Evolutionary conservation across 495 filamentous ascomycete species (phyloP), one percentile per base, ranked within the genome.

Genomic region (Xylona heveae): DNA sequence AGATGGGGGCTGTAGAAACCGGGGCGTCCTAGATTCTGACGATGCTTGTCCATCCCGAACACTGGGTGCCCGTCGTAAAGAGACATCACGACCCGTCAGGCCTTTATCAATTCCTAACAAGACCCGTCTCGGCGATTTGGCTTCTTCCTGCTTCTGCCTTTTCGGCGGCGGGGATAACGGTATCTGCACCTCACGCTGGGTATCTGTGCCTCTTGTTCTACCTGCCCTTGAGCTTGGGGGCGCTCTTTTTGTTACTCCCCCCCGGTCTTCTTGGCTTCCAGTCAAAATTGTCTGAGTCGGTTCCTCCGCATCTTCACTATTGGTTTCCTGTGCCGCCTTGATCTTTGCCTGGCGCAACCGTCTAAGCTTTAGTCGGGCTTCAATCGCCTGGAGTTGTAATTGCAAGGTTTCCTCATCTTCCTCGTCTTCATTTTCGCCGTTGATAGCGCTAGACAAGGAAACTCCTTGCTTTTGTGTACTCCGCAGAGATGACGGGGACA

Each of bases 381-480:
- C 69, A 31, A 97, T 85, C 31, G 74, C 79, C 30, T 78, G 68
- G 15, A 97, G 55, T 44, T 85, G 67, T 38, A 97, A 57, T 38
- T 84, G 60, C 19, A 94, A 49, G 1, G 69, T 83, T 50, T 94
- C 84, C 44, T 94, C 88, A 42, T 97, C 88, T 18, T 95, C 82
- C 0, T 80, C 76, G 8, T 48, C 55, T 4, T 58, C 52, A 13
- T 43, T 46, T 9, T 58, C 41, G 24, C 52, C 58, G 28, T 56
- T 41, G 3, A 44, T 55, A 13, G 57, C 51, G 19, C 50, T 38
- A 31, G 24, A 40, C 24, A 44, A 13, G 13, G 28, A 36, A 28
- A 42, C 33, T 35, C 42, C 30, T 24, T 47, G 55, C 7, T 45
- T 22, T 53, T 36, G 44, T 41, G 49, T 51, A 4, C 45, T 39